Conservation (phyloP, 352 stramenopile genomes). For the Phytophthora hibernalis region DNA sequence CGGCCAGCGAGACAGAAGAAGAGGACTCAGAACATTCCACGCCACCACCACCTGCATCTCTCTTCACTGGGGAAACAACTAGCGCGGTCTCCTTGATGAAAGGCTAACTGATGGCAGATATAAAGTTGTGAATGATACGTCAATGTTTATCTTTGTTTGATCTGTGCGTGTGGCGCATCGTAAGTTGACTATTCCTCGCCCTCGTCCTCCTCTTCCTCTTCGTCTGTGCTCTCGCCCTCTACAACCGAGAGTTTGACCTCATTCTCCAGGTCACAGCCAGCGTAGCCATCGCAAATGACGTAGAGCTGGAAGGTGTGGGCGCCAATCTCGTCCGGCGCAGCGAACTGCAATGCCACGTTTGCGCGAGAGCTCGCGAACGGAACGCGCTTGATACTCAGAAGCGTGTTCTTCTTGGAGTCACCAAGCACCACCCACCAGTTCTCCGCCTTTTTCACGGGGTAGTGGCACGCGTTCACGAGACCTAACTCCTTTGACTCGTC, state of each 20-base stretch:
- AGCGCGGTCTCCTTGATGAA: slow-evolving; percentile 16
- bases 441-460: slow-evolving; percentile 94
- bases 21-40: slow-evolving; percentile 38
- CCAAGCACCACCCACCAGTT: slow-evolving; percentile 99
- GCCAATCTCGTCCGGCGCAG: slow-evolving; percentile 94
- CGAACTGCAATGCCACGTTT: slow-evolving; percentile 95
- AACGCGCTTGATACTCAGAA: slow-evolving; percentile 98
- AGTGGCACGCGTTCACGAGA: slow-evolving; percentile 78
- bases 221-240: slow-evolving; percentile 56
- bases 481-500: slow-evolving; percentile 63
- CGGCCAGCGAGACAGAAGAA: slow-evolving; percentile 50
- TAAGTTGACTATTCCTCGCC: slow-evolving; percentile 30
- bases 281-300: slow-evolving; percentile 99
- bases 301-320: slow-evolving; percentile 97
- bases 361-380: slow-evolving; percentile 86
- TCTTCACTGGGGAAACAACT: slow-evolving; percentile 8
- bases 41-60: slow-evolving; percentile 11
- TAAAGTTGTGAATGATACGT: slow-evolving; percentile 39
- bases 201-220: slow-evolving; percentile 51
- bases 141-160: slow-evolving; percentile 28
- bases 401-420: slow-evolving; percentile 94
- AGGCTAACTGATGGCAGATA: slow-evolving; percentile 20
- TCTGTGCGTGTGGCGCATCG: not conserved
- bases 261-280: slow-evolving; percentile 99
- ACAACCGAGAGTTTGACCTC: slow-evolving; percentile 78